A percentile compares a stretch with the other conserved stretches of the same genome.
phyloP scores from a whole-genome alignment of 371 early-diverging fungal species.

The Mucor lusitanicus region DNA sequence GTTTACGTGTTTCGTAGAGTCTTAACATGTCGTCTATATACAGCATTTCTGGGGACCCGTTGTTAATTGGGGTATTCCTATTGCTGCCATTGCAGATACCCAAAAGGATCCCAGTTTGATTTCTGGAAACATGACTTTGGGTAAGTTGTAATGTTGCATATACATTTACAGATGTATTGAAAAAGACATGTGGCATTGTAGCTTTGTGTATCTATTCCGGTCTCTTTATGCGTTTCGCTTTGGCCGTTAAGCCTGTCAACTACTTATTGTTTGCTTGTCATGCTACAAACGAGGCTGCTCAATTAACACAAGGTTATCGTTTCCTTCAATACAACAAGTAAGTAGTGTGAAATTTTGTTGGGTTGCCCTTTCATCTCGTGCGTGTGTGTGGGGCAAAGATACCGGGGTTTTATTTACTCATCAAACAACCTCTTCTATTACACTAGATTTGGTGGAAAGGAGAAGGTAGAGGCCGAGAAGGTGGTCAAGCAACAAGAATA shows the following conservation, averaged over 20 bases:
- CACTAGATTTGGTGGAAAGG: slow-evolving; percentile 41
- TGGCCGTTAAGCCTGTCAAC: slow-evolving; percentile 91
- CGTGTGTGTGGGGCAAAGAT: neutral
- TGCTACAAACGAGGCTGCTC: slow-evolving; percentile 86
- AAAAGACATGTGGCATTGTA: slow-evolving; percentile 3
- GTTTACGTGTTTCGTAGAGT: neutral
- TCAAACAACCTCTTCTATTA: neutral
- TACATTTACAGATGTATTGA: neutral
- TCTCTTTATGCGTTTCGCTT: slow-evolving; percentile 96
- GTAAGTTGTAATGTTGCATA: slow-evolving; percentile 34
- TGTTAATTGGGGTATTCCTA: slow-evolving; percentile 97
- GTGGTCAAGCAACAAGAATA: slow-evolving; percentile 3
- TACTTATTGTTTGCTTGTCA: slow-evolving; percentile 93
- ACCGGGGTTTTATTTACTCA: neutral
- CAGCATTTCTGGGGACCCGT: slow-evolving; percentile 94
- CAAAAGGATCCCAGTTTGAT: slow-evolving; percentile 92
- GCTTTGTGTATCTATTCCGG: slow-evolving; percentile 82
- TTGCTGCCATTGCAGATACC: slow-evolving; percentile 94
- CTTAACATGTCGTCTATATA: slow-evolving; percentile 5
- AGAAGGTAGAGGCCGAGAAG: slow-evolving; percentile 18
- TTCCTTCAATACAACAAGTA: slow-evolving; percentile 76
- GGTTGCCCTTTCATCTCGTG: neutral
- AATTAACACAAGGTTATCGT: slow-evolving; percentile 85
- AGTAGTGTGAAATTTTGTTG: slow-evolving; percentile 7
- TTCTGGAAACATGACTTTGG: slow-evolving; percentile 92